Evolutionary conservation across 2,329 filamentous ascomycete species (phyloP), one percentile per base, ranked within the genome.

Genomic region (Aspergillus novofumigatus): DNA sequence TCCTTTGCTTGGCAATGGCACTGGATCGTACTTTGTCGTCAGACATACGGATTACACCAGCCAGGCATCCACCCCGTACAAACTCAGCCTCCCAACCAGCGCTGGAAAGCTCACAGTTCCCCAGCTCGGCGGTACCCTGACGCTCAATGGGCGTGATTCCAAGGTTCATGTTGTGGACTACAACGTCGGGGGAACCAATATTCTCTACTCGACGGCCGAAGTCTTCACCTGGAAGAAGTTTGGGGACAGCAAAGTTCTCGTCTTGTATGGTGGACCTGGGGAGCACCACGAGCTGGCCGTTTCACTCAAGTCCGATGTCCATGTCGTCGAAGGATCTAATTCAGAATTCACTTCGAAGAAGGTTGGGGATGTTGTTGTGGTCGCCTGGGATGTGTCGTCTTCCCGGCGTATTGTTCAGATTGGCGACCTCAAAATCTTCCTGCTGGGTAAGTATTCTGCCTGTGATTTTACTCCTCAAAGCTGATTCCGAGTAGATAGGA

Each of bases 11-110:
- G 81, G 80, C 20, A 78, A 84, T 52, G 72, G 71, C 44, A 82
- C 83, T 0, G 78, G 75, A 0, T 78, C 79, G 2, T 82, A 78
- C 28, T 92, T 86, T 68, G 79, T 92, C 1, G 75, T 86, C 3
- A 79, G 88, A 41, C 89, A 93, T 65, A 72, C 82, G 0, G 82
- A 86, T 55, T 91, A 89, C 67, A 81, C 83, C n/a, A 82, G 80
- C 17, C 74, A 79, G 0, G 78, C 73, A 0, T 80, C 83, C 0
- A 83, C 83, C 0, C 74, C 77, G 0, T 93, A 92, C 69, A 85
- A 79, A 17, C 75, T 92, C 35, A 86, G 74, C 1, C 71, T 93
- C 0, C 65, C 71, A 7, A 77, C 75, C 9, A 76, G 74, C 59
- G 65, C 67, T 42, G 76, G 76, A 14, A 59, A 65, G 2, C 23